phyloP scores from a whole-genome alignment of 2,329 filamentous ascomycete species.

The Falciphora oryzae region DNA sequence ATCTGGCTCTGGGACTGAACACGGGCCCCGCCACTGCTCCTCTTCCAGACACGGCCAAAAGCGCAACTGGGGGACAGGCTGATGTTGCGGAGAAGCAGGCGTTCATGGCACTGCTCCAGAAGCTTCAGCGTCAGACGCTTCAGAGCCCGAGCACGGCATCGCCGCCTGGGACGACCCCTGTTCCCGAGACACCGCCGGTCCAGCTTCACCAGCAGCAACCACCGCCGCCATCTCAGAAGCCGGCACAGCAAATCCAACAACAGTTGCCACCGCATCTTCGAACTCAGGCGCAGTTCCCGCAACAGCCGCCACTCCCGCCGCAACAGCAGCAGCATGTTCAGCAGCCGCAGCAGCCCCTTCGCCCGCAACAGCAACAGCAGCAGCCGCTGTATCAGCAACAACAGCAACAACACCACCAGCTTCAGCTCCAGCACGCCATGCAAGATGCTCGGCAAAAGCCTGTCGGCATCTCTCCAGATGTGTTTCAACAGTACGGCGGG shows the following conservation, averaged over 20 bases:
- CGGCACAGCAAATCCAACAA: constrained; percentile 13
- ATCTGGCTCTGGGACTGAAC: constrained; percentile 17
- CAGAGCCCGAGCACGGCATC: constrained; percentile 29
- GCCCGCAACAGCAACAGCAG: constrained; percentile 7
- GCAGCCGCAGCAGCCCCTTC: constrained; percentile 5
- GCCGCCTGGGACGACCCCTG: constrained; percentile 4
- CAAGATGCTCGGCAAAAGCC: constrained; percentile 30
- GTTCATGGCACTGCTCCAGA: constrained; percentile 75
- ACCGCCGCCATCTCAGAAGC: constrained; percentile 10
- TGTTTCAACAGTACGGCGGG: constrained; percentile 41
- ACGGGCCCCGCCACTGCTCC: constrained; percentile 28
- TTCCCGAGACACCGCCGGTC: neutral
- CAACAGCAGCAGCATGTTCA: constrained; percentile 6
- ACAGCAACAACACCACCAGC: constrained; percentile 9
- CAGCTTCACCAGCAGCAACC: constrained; percentile 3
- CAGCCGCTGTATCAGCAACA: constrained; percentile 5
- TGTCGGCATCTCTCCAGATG: constrained; percentile 39
- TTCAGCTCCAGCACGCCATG: constrained; percentile 7
- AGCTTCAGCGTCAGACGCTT: constrained; percentile 60
- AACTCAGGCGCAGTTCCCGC: constrained; percentile 1
- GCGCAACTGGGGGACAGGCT: constrained; percentile 13
- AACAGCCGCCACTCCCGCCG: neutral
- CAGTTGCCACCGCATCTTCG: constrained; percentile 13
- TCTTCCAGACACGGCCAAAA: neutral
- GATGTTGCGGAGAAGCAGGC: constrained; percentile 73